Evolutionary conservation across 805 yeast genomes (phyloP).

Genomic region (Scheffersomyces amazonensis): DNA sequence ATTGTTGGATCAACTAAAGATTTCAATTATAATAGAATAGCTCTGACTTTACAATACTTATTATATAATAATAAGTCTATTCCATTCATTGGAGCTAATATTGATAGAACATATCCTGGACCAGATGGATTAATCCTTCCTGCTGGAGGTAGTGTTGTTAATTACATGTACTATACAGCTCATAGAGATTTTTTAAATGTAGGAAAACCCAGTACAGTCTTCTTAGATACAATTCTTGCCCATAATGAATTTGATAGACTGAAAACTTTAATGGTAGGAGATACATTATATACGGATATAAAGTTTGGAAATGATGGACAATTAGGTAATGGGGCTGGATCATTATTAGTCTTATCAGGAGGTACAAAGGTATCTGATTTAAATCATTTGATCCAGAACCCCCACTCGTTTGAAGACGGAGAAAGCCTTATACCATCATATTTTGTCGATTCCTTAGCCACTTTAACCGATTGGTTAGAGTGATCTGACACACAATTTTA

Average conservation of each 20-base stretch:
- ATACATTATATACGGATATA: slow-evolving; percentile 40
- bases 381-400: slow-evolving; percentile 7
- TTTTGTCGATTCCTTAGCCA: slow-evolving; percentile 31
- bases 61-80: slow-evolving; percentile 25
- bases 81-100: slow-evolving; percentile 40
- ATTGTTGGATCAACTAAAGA: slow-evolving; percentile 38
- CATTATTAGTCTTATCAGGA: slow-evolving; percentile 35
- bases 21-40: slow-evolving; percentile 34
- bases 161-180: slow-evolving; percentile 34
- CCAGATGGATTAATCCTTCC: slow-evolving; percentile 35
- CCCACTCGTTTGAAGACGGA: slow-evolving; percentile 8
- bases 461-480: slow-evolving; percentile 13
- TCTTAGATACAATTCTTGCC: slow-evolving; percentile 27
- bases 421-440: slow-evolving; percentile 23
- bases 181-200: slow-evolving; percentile 30
- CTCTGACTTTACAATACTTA: slow-evolving; percentile 36
- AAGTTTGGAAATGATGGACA: slow-evolving; percentile 41
- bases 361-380: slow-evolving; percentile 29
- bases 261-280: slow-evolving; percentile 39
- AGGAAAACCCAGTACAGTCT: slow-evolving; percentile 35
- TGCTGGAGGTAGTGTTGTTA: slow-evolving; percentile 41
- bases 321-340: slow-evolving; percentile 26
- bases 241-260: slow-evolving; percentile 22
- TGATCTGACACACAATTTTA: too few species aligned
- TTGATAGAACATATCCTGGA: slow-evolving; percentile 41